These are phyloP conservation scores for Quercus lobata DNA, from an alignment of 331 rosid genomes.

Conservation along the genomic window DNA sequence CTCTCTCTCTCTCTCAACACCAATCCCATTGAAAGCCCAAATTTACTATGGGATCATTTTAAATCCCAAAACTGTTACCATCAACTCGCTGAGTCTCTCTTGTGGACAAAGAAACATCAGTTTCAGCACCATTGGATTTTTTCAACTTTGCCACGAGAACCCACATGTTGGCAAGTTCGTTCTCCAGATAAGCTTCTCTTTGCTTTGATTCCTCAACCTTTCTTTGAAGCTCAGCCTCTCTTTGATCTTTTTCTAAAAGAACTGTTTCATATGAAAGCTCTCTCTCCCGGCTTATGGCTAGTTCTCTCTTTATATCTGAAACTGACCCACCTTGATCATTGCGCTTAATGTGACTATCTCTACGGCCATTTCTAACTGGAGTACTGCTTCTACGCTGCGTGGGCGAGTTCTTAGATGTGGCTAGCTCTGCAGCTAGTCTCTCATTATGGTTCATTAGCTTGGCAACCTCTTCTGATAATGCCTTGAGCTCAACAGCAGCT, in stretches of 20 bases:
- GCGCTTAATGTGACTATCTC: constrained; percentile 52
- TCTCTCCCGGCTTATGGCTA: constrained; percentile 78
- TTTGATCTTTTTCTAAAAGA: constrained; percentile 67
- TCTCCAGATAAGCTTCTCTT: constrained; percentile 88
- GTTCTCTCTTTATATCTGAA: constrained; percentile 70
- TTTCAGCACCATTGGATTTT: constrained; percentile 72
- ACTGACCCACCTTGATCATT: constrained; percentile 59
- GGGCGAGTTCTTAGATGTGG: constrained; percentile 69
- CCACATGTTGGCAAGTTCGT: constrained; percentile 99
- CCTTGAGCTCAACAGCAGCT: constrained; percentile 98
- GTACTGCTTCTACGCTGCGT: constrained; percentile 54
- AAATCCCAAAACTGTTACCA: constrained; percentile 35
- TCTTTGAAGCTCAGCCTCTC: constrained; percentile 75
- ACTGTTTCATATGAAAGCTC: constrained; percentile 75
- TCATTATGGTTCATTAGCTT: constrained; percentile 93
- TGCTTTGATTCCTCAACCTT: constrained; percentile 93
- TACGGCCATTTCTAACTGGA: constrained; percentile 66
- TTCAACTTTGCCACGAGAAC: constrained; percentile 92
- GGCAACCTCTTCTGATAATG: constrained; percentile 93
- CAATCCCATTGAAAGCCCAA: constrained; percentile 37
- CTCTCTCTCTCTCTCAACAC: constrained; percentile 24
- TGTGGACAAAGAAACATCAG: constrained; percentile 58
- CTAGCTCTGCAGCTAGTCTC: constrained; percentile 65
- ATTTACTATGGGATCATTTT: constrained; percentile 23
- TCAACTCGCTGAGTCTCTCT: constrained; percentile 39